These are phyloP conservation scores for Phytophthora colocasiae DNA, from an alignment of 352 stramenopile genomes.

Conservation along the genomic window DNA sequence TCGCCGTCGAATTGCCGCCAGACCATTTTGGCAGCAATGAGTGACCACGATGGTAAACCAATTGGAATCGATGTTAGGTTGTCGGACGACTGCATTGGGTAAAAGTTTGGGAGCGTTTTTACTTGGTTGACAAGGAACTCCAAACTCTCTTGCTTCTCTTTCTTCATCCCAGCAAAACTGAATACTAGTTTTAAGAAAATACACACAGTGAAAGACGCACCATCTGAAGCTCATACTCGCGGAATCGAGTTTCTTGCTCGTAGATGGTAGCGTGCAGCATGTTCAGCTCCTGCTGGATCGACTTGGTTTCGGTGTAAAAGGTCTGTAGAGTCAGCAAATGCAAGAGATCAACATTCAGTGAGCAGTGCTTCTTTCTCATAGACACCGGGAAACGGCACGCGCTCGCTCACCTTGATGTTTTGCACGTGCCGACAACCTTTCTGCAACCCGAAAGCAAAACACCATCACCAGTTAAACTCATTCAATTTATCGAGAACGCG, in stretches of 20 bases:
- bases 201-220: conserved; percentile 25
- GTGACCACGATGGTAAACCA: conserved; percentile 38
- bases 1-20: conserved; percentile 47
- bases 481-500: too few relatives aligned
- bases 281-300: conserved; percentile 59
- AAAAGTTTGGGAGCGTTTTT: conserved; percentile 37
- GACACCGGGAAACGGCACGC: background rate
- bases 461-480: conserved; percentile 5
- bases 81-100: background rate
- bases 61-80: conserved; percentile 5
- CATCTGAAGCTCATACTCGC: conserved; percentile 55
- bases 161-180: conserved; percentile 36
- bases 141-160: conserved; percentile 62
- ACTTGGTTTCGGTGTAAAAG: conserved; percentile 65
- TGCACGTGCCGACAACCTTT: conserved; percentile 81
- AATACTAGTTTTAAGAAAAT: background rate
- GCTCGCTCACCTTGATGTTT: conserved; percentile 60
- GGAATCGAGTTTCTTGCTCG: conserved; percentile 61
- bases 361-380: background rate
- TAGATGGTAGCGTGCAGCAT: conserved; percentile 69
- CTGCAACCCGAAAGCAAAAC: conserved; percentile 31
- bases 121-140: conserved; percentile 50
- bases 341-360: background rate
- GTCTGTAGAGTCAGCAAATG: conserved; percentile 29
- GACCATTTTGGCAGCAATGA: conserved; percentile 47